Evolutionary conservation across 2,329 filamentous ascomycete species (phyloP).

Genomic region (Gaeumannomyces tritici): DNA sequence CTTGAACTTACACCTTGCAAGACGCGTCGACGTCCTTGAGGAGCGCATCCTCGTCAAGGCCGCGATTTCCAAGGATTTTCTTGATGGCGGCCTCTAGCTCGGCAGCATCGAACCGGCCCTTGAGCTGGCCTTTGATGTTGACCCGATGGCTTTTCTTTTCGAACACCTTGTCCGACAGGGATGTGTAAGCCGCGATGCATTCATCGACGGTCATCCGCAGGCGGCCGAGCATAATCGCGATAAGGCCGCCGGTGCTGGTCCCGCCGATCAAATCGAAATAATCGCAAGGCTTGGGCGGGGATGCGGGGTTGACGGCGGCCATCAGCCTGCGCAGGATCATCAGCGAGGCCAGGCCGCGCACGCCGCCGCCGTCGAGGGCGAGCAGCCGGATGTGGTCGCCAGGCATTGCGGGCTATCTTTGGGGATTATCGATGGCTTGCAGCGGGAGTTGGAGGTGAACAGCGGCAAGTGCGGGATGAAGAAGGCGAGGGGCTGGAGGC

Average conservation of each 20-base stretch:
- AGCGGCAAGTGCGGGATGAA: too few species aligned
- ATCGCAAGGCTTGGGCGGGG: constrained; percentile 16
- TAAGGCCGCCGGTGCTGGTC: constrained; percentile 23
- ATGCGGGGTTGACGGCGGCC: constrained; percentile 15
- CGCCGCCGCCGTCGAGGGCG: constrained; percentile 20
- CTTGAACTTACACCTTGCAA: constrained; percentile 14
- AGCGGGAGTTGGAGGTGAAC: too few species aligned
- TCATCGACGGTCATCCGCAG: constrained; percentile 28
- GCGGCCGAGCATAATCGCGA: constrained; percentile 33
- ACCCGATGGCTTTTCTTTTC: constrained; percentile 11
- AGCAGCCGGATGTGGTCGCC: constrained; percentile 11
- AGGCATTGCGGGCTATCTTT: too few species aligned
- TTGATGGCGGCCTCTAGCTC: constrained; percentile 11
- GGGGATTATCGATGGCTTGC: too few species aligned
- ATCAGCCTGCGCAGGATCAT: constrained; percentile 21
- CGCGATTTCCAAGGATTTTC: constrained; percentile 8
- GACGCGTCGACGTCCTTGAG: constrained; percentile 9
- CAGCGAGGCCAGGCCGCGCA: constrained; percentile 23
- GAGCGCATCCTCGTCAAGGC: constrained; percentile 9
- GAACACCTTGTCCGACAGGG: constrained; percentile 11
- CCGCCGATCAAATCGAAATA: constrained; percentile 28
- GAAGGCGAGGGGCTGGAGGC: too few species aligned
- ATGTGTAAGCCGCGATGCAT: constrained; percentile 26
- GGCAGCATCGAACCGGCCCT: constrained; percentile 11
- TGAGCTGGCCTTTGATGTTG: constrained; percentile 10